These are phyloP conservation scores for Ilyonectria sp. DNA, from an alignment of 2,329 filamentous ascomycete genomes.

Conservation along the genomic window DNA sequence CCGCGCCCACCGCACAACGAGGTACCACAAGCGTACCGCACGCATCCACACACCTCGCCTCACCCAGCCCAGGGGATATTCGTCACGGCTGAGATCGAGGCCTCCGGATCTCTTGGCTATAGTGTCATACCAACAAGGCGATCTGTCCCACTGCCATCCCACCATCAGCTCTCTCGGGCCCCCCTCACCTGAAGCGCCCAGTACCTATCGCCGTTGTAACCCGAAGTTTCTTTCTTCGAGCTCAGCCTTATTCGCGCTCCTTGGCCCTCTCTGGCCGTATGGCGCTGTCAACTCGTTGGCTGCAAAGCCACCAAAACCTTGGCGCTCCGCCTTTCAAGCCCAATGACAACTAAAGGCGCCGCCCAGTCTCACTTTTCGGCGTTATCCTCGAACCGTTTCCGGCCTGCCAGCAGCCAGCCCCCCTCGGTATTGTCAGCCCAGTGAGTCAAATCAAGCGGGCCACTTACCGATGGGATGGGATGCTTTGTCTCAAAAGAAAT, in stretches of 20 bases:
- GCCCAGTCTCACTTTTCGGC: conserved; percentile 7
- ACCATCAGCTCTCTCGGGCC: background rate
- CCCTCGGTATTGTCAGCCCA: conserved; percentile 9
- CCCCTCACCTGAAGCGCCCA: background rate
- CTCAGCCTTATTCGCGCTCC: background rate
- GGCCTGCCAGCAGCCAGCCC: background rate
- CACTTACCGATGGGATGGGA: background rate
- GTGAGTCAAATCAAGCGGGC: conserved; percentile 1
- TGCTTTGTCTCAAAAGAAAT: background rate
- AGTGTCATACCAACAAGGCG: background rate
- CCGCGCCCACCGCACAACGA: background rate
- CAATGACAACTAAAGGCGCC: background rate
- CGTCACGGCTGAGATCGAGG: conserved; percentile 18
- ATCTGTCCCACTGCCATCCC: background rate
- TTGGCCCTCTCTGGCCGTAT: no score
- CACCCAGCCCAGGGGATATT: background rate
- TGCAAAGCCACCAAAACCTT: conserved; percentile 7
- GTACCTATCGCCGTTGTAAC: background rate
- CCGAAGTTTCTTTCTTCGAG: background rate
- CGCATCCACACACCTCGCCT: conserved; percentile 6
- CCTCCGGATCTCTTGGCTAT: conserved; percentile 21
- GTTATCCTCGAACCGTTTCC: conserved; percentile 5
- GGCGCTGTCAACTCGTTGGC: background rate
- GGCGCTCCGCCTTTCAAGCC: background rate
- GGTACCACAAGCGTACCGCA: background rate